Evolutionary conservation across 2,329 filamentous ascomycete species (phyloP).

Genomic region (Achaetomium macrosporum): DNA sequence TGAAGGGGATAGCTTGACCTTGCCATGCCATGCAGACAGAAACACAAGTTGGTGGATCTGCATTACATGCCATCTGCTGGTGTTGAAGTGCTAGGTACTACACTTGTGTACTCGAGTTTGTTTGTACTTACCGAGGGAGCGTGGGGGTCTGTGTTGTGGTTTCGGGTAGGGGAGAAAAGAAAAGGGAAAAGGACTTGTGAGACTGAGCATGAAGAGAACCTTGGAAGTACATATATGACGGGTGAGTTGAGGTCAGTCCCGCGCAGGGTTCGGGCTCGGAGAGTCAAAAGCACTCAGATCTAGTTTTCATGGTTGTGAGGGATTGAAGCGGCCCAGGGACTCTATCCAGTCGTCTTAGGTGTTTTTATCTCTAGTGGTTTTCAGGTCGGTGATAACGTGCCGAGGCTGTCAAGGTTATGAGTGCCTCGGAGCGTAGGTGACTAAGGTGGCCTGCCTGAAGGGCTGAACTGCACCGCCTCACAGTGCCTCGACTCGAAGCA

Average conservation of each 20-base stretch:
- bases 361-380: neutral
- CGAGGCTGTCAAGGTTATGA: neutral
- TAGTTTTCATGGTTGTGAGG: neutral
- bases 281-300: no score
- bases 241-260: no score
- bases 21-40: no score
- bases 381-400: neutral
- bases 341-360: neutral
- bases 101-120: neutral
- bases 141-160: neutral
- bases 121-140: neutral
- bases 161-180: neutral
- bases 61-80: no score
- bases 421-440: neutral
- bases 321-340: neutral
- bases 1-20: no score
- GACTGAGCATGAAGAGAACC: no score
- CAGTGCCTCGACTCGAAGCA: neutral
- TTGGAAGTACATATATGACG: no score
- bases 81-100: neutral
- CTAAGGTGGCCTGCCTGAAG: neutral
- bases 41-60: no score
- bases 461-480: constrained; percentile 7
- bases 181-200: neutral
- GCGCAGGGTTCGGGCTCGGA: no score